Evolutionary conservation across 2,329 filamentous ascomycete species (phyloP), one percentile per base, ranked within the genome.

Genomic region (Pseudogymnoascus sp.): DNA sequence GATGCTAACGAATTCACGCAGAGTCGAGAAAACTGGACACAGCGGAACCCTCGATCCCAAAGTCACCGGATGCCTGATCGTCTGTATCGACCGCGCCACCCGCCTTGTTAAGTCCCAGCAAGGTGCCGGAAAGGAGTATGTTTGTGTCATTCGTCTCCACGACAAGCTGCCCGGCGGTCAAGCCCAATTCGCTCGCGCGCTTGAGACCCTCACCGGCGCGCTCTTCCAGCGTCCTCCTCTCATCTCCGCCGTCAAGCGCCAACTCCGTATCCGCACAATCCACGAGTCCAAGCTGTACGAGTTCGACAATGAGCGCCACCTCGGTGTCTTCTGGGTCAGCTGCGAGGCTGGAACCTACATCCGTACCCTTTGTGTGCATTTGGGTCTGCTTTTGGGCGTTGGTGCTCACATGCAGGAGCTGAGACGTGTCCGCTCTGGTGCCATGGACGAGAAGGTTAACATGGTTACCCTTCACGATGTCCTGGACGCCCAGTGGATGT

Each of bases 341-440:
- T 99, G 94, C 76, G 94, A 99, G 77, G 94, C 91, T 61, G 94
- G 94, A 74, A 99, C 94, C 65, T 99, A 99, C 76, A 97, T 99
- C 74, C 89, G 94, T 80, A 99, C 94, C 35, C 85, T 99, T 55
- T 97, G 94, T 76, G 92, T 97, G 41, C 94, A 97, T 77, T 75
- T 99, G 67, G 89, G 90, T 74, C 76, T 85, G 61, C 74, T 85
- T 41, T 76, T 85, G 52, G 82, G 92, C 72, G 91, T 96, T 61
- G 92, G 92, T 67, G 94, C 90, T 59, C 91, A 97, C 79, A 97
- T 97, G 92, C 92, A 97, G 79, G 92, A 97, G 79, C 85, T 97
- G 67, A 85, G 92, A 69, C 86, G 92, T 82, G 92, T 97, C 58
- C 84, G 92, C 72, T 90, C 85, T 76, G 92, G 92, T 77, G 92